Evolutionary conservation across 2,329 filamentous ascomycete genomes (phyloP).

Genomic region (Arthrobotrys conoides): DNA sequence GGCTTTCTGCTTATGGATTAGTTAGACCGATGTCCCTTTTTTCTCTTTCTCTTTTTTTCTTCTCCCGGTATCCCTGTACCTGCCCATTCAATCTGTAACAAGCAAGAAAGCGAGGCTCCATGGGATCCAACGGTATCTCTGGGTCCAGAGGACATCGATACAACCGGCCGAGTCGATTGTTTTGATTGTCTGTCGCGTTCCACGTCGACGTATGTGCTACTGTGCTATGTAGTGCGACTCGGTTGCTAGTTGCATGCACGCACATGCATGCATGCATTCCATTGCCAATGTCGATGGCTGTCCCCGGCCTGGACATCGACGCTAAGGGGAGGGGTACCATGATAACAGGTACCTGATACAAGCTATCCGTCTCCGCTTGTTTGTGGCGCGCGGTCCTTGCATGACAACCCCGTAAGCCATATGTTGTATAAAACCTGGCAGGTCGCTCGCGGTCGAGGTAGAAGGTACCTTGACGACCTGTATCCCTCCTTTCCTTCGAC

Average conservation of each 20-base stretch:
- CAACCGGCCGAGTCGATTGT: conserved; percentile 5
- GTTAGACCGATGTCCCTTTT: conserved; percentile 41
- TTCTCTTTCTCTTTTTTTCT: neutral
- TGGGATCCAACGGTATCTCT: conserved; percentile 23
- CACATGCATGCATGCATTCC: conserved; percentile 12
- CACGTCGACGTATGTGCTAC: conserved; percentile 1
- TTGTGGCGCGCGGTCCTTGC: conserved; percentile 31
- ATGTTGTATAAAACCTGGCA: conserved; percentile 38
- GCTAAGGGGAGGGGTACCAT: conserved; percentile 29
- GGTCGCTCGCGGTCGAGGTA: conserved; percentile 44
- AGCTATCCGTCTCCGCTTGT: conserved; percentile 32
- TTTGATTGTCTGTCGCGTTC: conserved; percentile 46
- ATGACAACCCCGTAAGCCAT: conserved; percentile 22
- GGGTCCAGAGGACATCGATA: conserved; percentile 8
- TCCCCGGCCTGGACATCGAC: conserved; percentile 28
- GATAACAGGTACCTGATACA: conserved; percentile 57
- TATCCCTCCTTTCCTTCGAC: conserved; percentile 48
- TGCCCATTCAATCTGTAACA: conserved; percentile 59
- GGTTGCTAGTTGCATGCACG: conserved; percentile 26
- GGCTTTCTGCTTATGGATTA: conserved; percentile 50
- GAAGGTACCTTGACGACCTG: conserved; percentile 30
- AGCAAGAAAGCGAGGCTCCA: conserved; percentile 21
- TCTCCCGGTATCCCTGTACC: conserved; percentile 49
- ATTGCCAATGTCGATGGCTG: conserved; percentile 12
- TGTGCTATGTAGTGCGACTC: conserved; percentile 41